Percentiles rank a stretch among this genome's conserved stretches.
Evolutionary conservation across 1,139 yeast species (phyloP).

Genomic region (Debaryomycetaceae sp.): DNA sequence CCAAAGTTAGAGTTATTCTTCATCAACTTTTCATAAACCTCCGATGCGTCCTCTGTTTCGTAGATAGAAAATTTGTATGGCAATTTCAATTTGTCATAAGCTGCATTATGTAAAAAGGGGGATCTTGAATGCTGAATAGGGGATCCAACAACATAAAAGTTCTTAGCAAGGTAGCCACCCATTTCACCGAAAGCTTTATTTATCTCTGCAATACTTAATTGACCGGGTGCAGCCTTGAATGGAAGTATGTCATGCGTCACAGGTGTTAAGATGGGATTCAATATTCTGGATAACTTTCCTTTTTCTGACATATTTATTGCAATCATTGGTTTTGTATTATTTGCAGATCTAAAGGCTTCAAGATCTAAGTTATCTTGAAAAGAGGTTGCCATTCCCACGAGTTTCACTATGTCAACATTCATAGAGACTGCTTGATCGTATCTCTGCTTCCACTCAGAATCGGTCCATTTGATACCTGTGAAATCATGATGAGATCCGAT

Average conservation of each 20-base stretch:
- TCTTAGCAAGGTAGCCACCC: slow-evolving; percentile 58
- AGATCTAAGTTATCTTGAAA: slow-evolving; percentile 68
- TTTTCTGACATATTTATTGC: slow-evolving; percentile 77
- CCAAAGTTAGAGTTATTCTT: slow-evolving; percentile 57
- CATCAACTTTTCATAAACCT: slow-evolving; percentile 47
- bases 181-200: slow-evolving; percentile 56
- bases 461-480: slow-evolving; percentile 63
- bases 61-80: slow-evolving; percentile 70
- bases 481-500: slow-evolving; percentile 84
- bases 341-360: slow-evolving; percentile 61
- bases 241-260: slow-evolving; percentile 70
- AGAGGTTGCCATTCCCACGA: slow-evolving; percentile 71
- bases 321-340: slow-evolving; percentile 61
- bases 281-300: slow-evolving; percentile 78
- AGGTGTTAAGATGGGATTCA: slow-evolving; percentile 77
- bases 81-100: slow-evolving; percentile 66
- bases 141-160: slow-evolving; percentile 74
- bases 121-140: slow-evolving; percentile 88
- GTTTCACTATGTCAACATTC: slow-evolving; percentile 74
- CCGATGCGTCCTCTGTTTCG: slow-evolving; percentile 64
- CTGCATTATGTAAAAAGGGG: slow-evolving; percentile 79
- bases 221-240: slow-evolving; percentile 74
- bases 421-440: slow-evolving; percentile 64
- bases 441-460: slow-evolving; percentile 70
- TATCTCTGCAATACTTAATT: slow-evolving; percentile 59